Evolutionary conservation across 2,329 filamentous ascomycete genomes (phyloP).

Genomic region (Epicoccum sorghinum): DNA sequence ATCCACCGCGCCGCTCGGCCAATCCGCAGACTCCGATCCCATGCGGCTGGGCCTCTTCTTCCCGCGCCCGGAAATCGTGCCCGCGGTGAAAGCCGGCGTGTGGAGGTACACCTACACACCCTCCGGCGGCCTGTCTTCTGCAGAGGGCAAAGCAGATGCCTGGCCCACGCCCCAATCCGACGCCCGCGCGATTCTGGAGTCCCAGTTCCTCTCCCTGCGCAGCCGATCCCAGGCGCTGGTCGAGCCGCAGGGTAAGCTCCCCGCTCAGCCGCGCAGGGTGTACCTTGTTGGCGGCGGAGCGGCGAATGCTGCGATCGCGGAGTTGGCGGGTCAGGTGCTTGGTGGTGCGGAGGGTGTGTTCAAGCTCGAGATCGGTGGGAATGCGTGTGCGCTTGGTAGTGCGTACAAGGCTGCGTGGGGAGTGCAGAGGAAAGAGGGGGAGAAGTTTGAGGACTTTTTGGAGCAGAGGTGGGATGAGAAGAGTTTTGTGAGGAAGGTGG

Average conservation of each 20-base stretch:
- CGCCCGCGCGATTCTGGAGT: conserved; percentile 86
- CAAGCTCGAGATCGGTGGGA: conserved; percentile 90
- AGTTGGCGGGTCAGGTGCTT: conserved; percentile 83
- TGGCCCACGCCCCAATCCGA: conserved; percentile 69
- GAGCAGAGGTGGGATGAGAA: conserved; percentile 84
- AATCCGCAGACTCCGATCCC: conserved; percentile 57
- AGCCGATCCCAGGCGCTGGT: conserved; percentile 72
- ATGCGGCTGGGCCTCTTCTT: conserved; percentile 95
- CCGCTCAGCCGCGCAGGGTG: conserved; percentile 83
- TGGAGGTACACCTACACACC: conserved; percentile 77
- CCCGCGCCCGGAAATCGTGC: conserved; percentile 92
- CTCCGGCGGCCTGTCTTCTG: conserved; percentile 50
- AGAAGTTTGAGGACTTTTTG: conserved; percentile 89
- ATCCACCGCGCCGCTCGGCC: conserved; percentile 71
- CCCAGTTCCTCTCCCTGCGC: conserved; percentile 90
- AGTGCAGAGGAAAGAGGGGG: conserved; percentile 66
- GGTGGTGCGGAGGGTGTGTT: conserved; percentile 90
- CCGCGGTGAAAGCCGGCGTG: conserved; percentile 82
- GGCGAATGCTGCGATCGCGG: conserved; percentile 85
- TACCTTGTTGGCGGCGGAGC: conserved; percentile 95
- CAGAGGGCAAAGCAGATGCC: conserved; percentile 21
- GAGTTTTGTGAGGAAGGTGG: conserved; percentile 80
- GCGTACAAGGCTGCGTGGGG: conserved; percentile 98
- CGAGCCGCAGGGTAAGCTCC: conserved; percentile 61
- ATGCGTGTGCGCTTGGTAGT: conserved; percentile 90